A percentile compares a stretch with the other conserved stretches of the same genome.
phyloP scores from a whole-genome alignment of 495 filamentous ascomycete genomes.

The Neurospora hispaniola region DNA sequence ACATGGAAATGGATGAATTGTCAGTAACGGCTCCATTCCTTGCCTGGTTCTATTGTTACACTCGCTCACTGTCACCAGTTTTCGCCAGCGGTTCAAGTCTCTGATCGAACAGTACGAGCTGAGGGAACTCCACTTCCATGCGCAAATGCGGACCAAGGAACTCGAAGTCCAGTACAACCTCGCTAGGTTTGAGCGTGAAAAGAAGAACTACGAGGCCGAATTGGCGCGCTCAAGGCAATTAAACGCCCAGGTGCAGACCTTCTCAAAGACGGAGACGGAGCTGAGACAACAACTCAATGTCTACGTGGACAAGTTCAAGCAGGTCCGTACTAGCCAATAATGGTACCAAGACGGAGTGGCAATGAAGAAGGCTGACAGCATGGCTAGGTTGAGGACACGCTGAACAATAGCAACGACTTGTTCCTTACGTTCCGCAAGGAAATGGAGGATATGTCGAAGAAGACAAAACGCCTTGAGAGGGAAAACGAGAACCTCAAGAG shows the following conservation, averaged over 20 bases:
- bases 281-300: constrained; percentile 92
- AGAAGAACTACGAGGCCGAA: constrained; percentile 77
- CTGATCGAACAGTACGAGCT: constrained; percentile 93
- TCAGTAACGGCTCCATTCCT: constrained; percentile 31
- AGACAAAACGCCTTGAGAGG: constrained; percentile 94
- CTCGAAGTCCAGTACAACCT: constrained; percentile 89
- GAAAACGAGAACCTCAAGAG: constrained; percentile 86
- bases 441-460: constrained; percentile 99
- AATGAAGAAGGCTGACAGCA: constrained; percentile 1
- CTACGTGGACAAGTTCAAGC: constrained; percentile 99
- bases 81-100: constrained; percentile 83
- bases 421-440: constrained; percentile 98
- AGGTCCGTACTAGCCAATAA: constrained; percentile 51
- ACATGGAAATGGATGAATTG: constrained; percentile 81
- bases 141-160: constrained; percentile 83
- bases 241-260: constrained; percentile 85
- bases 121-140: constrained; percentile 83
- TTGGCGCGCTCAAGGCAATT: constrained; percentile 66
- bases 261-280: constrained; percentile 91
- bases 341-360: neutral
- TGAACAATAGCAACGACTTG: constrained; percentile 97
- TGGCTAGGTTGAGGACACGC: constrained; percentile 92
- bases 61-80: constrained; percentile 41
- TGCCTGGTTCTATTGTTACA: neutral
- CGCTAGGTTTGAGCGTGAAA: constrained; percentile 77